Percentiles rank a stretch among this genome's conserved stretches.
Evolutionary conservation across 208 protist species (phyloP).

Genomic region (Leishmania major): DNA sequence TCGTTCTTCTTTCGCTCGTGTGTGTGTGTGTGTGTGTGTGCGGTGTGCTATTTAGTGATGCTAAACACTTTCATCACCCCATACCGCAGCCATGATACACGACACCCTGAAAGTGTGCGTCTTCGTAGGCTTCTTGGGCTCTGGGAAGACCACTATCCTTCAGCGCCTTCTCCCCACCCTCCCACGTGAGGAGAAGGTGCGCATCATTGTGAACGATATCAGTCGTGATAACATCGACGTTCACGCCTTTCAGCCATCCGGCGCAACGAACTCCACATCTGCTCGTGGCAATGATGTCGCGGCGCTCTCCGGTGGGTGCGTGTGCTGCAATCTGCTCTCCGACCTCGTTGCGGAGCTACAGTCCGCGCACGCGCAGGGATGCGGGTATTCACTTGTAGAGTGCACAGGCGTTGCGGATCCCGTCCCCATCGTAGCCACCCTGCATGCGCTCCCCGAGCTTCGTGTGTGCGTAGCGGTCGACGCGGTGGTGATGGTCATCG

Average conservation of each 20-base stretch:
- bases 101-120: not conserved
- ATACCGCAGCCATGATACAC: not conserved
- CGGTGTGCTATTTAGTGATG: not conserved
- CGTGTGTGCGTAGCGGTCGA: conserved; percentile 34
- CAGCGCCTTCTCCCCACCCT: conserved; percentile 4
- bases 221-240: conserved; percentile 11
- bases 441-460: conserved; percentile 34
- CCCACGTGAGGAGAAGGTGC: conserved; percentile 4
- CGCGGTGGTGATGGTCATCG: conserved; percentile 43
- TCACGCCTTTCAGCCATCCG: not conserved
- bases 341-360: conserved; percentile 33
- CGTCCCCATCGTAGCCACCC: conserved; percentile 34
- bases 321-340: conserved; percentile 53
- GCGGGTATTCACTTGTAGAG: conserved; percentile 41
- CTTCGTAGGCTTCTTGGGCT: conserved; percentile 2
- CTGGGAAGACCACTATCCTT: not conserved
- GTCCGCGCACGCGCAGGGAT: conserved; percentile 21
- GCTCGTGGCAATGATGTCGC: not conserved
- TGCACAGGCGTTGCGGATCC: conserved; percentile 57
- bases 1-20: not conserved
- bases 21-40: not conserved
- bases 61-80: not conserved
- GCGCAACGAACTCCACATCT: not conserved
- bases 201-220: conserved; percentile 5
- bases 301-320: conserved; percentile 45